Percentiles rank a stretch among this genome's conserved stretches.
These are phyloP conservation scores for Didymella lethalis DNA, from an alignment of 2,329 filamentous ascomycete genomes.

Conservation along the genomic window DNA sequence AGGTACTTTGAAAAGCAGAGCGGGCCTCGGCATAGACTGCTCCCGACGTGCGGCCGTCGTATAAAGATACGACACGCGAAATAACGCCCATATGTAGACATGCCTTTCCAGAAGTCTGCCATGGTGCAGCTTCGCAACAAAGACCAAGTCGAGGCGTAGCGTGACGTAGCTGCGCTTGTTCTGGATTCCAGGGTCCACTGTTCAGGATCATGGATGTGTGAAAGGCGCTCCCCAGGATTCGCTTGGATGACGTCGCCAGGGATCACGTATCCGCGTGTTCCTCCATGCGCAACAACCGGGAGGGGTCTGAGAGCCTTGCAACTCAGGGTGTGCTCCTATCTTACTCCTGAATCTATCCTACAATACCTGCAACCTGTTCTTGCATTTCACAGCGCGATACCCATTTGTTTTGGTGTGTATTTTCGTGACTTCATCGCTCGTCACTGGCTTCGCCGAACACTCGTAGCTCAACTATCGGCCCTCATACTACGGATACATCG, in stretches of 20 bases:
- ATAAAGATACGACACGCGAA: slow-evolving; percentile 1
- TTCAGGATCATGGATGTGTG: slow-evolving; percentile 13
- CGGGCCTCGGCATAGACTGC: not conserved
- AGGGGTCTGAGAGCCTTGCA: slow-evolving; percentile 11
- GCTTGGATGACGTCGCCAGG: slow-evolving; percentile 19
- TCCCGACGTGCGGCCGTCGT: not conserved
- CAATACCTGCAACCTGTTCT: not conserved
- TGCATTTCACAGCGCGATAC: slow-evolving; percentile 1
- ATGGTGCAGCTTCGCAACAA: slow-evolving; percentile 15
- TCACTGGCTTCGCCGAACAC: slow-evolving; percentile 8
- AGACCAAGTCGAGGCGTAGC: slow-evolving; percentile 5
- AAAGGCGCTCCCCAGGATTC: slow-evolving; percentile 14
- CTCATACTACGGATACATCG: slow-evolving; percentile 17
- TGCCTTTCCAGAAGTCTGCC: slow-evolving; percentile 1
- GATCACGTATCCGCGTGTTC: slow-evolving; percentile 11
- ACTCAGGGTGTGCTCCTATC: not conserved
- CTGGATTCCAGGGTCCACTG: slow-evolving; percentile 14
- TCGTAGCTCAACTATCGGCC: slow-evolving; percentile 12
- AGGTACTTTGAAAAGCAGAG: not conserved
- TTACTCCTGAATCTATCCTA: not conserved
- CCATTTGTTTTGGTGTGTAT: slow-evolving; percentile 1
- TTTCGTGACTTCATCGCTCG: slow-evolving; percentile 18
- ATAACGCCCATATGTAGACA: slow-evolving; percentile 1
- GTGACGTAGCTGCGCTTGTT: slow-evolving; percentile 1
- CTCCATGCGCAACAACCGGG: slow-evolving; percentile 5